These are phyloP conservation scores for Candida nitratophila DNA, from an alignment of 805 yeast genomes.

Conservation along the genomic window DNA sequence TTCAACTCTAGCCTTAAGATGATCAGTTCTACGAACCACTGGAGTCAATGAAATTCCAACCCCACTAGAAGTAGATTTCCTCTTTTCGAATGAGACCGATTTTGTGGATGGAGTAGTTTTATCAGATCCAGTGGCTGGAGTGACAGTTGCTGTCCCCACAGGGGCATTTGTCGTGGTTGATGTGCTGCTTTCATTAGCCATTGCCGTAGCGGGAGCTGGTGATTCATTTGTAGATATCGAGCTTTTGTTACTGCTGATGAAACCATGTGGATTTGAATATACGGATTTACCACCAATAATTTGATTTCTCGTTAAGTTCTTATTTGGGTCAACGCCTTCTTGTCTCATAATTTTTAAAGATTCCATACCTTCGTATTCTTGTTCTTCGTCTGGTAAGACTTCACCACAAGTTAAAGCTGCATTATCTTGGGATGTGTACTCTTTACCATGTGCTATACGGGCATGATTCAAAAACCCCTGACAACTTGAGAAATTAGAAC, in stretches of 20 bases:
- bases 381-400: conserved; percentile 45
- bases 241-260: conserved; percentile 1
- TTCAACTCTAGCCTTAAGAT: conserved; percentile 3
- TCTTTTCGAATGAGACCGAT: background rate
- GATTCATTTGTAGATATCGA: background rate
- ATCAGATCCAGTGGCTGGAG: too few species aligned
- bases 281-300: conserved; percentile 4
- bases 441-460: conserved; percentile 65
- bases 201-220: background rate
- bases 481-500: conserved; percentile 68
- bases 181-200: background rate
- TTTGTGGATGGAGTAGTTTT: too few species aligned
- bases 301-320: conserved; percentile 31
- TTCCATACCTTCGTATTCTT: conserved; percentile 45
- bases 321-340: conserved; percentile 34
- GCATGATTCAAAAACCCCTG: conserved; percentile 79
- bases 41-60: background rate
- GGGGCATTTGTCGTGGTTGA: too few species aligned
- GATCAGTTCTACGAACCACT: background rate
- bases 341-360: conserved; percentile 27
- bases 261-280: conserved; percentile 1
- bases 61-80: background rate
- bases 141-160: too few species aligned
- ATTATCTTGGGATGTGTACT: conserved; percentile 63
- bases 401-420: conserved; percentile 67